Evolutionary conservation across 148 eudicot genomes (phyloP), one percentile per base, ranked within the genome.

Genomic region (Salicornia ramosissima): DNA sequence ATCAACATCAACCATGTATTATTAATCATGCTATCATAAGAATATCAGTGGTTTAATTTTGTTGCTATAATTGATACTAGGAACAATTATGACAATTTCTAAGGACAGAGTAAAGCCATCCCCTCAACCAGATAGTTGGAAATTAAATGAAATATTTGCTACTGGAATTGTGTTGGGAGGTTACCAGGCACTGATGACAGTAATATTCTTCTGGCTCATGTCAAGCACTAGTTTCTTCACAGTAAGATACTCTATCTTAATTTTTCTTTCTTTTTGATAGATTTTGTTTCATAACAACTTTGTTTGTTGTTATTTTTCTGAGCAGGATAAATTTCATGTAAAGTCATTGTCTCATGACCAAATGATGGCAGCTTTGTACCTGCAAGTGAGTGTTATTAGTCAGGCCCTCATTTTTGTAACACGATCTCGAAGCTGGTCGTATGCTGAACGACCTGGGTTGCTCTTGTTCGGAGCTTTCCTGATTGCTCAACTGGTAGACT

Each of bases 61-160:
- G 21, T 64, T 53, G 50, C 6, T 55, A 34, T 43, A 31, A 15
- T 4, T 68, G 0, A 30, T 18, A 76, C 73, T 57, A 86, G 89
- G 89, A 62, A 88, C 92, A 50, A 88, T 88, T 31, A 88, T 88
- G 92, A 88, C 92, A 16, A 88, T 88, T 66, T 85, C 92, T 46
- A 88, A 88, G 74, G 92, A 88, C 75, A 75, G 92, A 69, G 92
- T 85, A 30, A 85, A 83, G 60, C 89, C 89, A 61, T 88, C 92
- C n/a, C 92, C 92, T 30, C 34, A 56, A 61, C 92, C 92, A 12
- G 92, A 88, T 59, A 83, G 89, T 58, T 88, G 92, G 92, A 88
- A 88, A 73, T 71, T 88, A 52, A 81, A 83, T 24, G 92, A 88
- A 71, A 88, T 88, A 19, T 88, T 88, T 24, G 86, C 87, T 6